Base-by-base conservation (phyloP, 2,329 filamentous ascomycete genomes). In the Monilinia fructicola region DNA sequence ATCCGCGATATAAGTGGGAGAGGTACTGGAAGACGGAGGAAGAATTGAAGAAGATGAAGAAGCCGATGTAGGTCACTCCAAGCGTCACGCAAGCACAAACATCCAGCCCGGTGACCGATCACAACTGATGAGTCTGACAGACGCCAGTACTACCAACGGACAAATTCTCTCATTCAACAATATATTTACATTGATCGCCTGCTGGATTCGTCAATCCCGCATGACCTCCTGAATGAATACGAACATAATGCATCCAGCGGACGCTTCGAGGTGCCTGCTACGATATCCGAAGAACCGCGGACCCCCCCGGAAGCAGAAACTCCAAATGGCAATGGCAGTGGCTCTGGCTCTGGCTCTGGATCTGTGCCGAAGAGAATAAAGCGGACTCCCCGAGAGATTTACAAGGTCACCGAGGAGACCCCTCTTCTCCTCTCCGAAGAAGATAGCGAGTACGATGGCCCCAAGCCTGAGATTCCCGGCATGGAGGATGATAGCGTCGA, bases 141-240 rank as follows among this genome's bases (percentile, higher is more conserved):
- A 68, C 90, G 93, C 56, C 76, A 89, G 74, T 97, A 97, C 79
- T 96, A 98, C 75, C 89, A 96, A 81, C 87, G 91, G 54, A 94
- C 89, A 75, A 98, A 98, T 79, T 88, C 89, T 72, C 82, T 97
- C 54, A 87, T 98, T 67, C 91, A 95, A 77, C 90, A 96, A 76
- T 98, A 97, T 77, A 83, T 96, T 70, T 97, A 96, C 77, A 97
- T 97, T 73, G 94, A 97, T 78, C 87, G 90, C 63, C 82, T 98
- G 66, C 84, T 98, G 69, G 93, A 97, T 78, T 97, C 92, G 11
- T 93, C 92, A 40, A 85, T 97, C n/a, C 93, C 93, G 2, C 93
- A 96, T 75, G 89, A 94, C 73, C 82, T 98, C 54, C 87, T 98
- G 67, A 93, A 96, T 75, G 93, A 97, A 78, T 97, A 97, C 78